Conservation (phyloP, 2,329 filamentous ascomycete genomes). For the Cryphonectria carpinicola region DNA sequence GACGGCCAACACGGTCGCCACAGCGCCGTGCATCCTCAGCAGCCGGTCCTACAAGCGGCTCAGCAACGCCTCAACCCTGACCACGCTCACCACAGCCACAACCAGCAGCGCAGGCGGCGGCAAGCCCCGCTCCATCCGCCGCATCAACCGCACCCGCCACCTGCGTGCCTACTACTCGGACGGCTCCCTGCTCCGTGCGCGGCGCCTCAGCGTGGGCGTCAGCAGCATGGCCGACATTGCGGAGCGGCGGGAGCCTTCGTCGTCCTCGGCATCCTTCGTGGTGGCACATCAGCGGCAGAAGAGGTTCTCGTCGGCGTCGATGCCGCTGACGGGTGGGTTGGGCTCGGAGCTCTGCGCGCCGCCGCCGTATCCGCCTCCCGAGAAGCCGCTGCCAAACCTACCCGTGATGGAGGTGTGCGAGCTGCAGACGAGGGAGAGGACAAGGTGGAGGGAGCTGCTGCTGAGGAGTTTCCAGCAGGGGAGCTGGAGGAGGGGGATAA, state of each 20-base stretch:
- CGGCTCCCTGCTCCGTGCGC: constrained; percentile 15
- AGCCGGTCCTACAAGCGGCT: constrained; percentile 12
- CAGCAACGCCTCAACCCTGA: constrained; percentile 24
- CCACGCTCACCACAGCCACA: constrained; percentile 18
- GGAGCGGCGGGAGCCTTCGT: constrained; percentile 19
- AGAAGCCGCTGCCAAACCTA: constrained; percentile 16
- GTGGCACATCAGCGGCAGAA: constrained; percentile 18
- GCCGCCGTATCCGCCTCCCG: constrained; percentile 17
- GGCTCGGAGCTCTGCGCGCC: constrained; percentile 12
- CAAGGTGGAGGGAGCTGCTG: constrained; percentile 17
- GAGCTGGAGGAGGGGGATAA: constrained; percentile 2
- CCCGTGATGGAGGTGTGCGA: constrained; percentile 14
- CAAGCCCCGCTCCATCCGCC: constrained; percentile 24
- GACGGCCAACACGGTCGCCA: constrained; percentile 22
- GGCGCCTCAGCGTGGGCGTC: constrained; percentile 15
- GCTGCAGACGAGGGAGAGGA: constrained; percentile 16
- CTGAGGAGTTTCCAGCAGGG: constrained; percentile 11
- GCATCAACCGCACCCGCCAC: constrained; percentile 24
- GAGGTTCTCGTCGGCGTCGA: constrained; percentile 22
- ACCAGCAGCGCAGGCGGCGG: constrained; percentile 18
- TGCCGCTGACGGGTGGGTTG: not conserved
- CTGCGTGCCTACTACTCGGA: constrained; percentile 28
- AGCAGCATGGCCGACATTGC: constrained; percentile 19
- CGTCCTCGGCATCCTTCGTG: not conserved
- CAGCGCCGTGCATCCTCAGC: constrained; percentile 10